These are phyloP conservation scores for Pelargonium citronellum DNA, from an alignment of 441 rosid species.

Conservation along the genomic window DNA sequence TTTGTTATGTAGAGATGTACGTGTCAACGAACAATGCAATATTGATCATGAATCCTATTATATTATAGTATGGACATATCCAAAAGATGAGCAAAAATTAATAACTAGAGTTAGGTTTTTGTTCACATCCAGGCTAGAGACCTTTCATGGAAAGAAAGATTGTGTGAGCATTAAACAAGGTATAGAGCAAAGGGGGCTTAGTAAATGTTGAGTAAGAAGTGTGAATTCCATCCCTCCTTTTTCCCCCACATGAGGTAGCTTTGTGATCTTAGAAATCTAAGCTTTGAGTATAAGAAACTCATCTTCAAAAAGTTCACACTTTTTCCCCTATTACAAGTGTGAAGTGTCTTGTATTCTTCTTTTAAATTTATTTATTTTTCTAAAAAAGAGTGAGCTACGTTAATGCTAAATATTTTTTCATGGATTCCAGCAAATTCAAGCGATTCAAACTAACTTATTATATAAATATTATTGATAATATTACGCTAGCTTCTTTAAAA, in stretches of 20 bases:
- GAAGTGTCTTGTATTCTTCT: no score
- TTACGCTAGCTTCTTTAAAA: no score
- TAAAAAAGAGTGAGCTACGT: no score
- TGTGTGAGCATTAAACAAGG: slow-evolving; percentile 6
- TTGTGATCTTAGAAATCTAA: background rate
- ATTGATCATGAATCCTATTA: background rate
- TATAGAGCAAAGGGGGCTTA: background rate
- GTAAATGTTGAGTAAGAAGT: background rate
- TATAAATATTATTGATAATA: no score
- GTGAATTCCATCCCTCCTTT: background rate
- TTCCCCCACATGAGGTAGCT: background rate
- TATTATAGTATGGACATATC: no score
- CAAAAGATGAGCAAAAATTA: background rate
- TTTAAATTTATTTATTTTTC: no score
- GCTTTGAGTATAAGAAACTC: background rate
- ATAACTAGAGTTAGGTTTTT: slow-evolving; percentile 1
- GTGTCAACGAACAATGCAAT: no score
- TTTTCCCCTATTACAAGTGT: no score
- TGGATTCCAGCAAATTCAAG: no score
- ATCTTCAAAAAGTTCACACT: background rate
- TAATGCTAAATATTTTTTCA: no score
- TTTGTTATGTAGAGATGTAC: no score
- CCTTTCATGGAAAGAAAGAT: background rate
- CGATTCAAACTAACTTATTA: no score
- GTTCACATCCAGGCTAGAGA: background rate